Evolutionary conservation across 2,329 filamentous ascomycete species (phyloP).

Genomic region (Cladosporium sp.): DNA sequence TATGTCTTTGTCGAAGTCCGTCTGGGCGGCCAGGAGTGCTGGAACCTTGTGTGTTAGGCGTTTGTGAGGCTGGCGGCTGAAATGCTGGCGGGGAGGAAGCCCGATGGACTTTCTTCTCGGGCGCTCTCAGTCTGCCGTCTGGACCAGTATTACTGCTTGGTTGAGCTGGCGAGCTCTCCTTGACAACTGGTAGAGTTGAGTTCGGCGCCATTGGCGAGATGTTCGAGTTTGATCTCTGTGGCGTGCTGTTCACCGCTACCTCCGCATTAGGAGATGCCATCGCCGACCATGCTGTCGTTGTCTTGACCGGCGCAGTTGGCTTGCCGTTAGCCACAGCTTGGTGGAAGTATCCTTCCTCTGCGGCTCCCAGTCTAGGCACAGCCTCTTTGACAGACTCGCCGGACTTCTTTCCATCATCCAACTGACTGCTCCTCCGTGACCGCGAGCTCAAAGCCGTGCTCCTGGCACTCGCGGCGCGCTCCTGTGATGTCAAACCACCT

Average conservation of each 20-base stretch:
- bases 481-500: conserved; percentile 24
- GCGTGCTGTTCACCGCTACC: conserved; percentile 19
- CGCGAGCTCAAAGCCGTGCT: conserved; percentile 40
- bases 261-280: conserved; percentile 24
- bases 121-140: conserved; percentile 32
- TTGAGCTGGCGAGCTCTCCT: conserved; percentile 31
- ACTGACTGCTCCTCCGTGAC: conserved; percentile 30
- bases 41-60: conserved; percentile 48
- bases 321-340: conserved; percentile 38
- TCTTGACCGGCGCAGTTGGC: conserved; percentile 37
- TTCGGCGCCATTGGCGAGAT: conserved; percentile 26
- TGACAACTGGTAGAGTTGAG: conserved; percentile 30
- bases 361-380: conserved; percentile 28
- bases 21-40: conserved; percentile 49
- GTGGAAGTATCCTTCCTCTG: conserved; percentile 51
- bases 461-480: conserved; percentile 32
- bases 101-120: conserved; percentile 29
- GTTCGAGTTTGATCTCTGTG: conserved; percentile 25
- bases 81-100: conserved; percentile 42
- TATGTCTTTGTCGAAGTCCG: conserved; percentile 77
- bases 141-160: conserved; percentile 13
- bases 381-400: conserved; percentile 32
- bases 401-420: conserved; percentile 33
- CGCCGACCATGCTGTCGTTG: conserved; percentile 26
- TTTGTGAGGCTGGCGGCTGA: conserved; percentile 44